phyloP scores from a whole-genome alignment of 2,329 filamentous ascomycete species.

The Reticulascus tulasneorum region DNA sequence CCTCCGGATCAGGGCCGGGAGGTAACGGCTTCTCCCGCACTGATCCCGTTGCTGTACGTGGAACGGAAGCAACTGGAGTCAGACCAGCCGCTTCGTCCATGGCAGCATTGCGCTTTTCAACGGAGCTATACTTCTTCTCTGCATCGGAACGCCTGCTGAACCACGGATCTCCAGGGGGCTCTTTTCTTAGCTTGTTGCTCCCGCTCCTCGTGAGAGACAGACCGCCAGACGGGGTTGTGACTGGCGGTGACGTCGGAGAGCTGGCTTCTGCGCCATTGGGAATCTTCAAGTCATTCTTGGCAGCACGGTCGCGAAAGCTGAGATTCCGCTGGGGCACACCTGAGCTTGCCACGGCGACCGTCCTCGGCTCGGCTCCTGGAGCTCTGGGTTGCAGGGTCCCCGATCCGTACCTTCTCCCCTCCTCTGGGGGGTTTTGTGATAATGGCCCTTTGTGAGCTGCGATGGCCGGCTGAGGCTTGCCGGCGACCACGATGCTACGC shows the following conservation, averaged over 20 bases:
- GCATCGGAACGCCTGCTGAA: conserved; percentile 38
- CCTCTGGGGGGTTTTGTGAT: conserved; percentile 28
- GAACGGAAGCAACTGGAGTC: conserved; percentile 9
- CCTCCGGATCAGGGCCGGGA: conserved; percentile 17
- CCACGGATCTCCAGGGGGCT: conserved; percentile 50
- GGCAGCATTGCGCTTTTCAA: conserved; percentile 19
- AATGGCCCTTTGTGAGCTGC: conserved; percentile 19
- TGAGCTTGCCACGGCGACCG: conserved; percentile 1
- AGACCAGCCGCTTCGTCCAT: conserved; percentile 15
- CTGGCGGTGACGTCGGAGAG: conserved; percentile 21
- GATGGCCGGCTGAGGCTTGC: conserved; percentile 7
- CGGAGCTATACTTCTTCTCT: conserved; percentile 32
- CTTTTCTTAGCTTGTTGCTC: conserved; percentile 58
- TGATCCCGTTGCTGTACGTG: conserved; percentile 14
- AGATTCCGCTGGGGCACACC: conserved; percentile 49
- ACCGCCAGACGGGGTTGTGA: conserved; percentile 25
- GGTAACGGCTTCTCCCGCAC: conserved; percentile 28
- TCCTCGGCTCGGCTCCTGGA: conserved; percentile 8
- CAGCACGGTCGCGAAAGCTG: conserved; percentile 58
- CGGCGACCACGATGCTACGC: neutral
- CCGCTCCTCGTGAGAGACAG: conserved; percentile 40
- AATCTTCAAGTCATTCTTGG: conserved; percentile 36
- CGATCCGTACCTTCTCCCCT: conserved; percentile 20
- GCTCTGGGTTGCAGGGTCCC: conserved; percentile 13
- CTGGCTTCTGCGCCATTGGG: conserved; percentile 20